phyloP scores from a whole-genome alignment of 805 yeast genomes.

The Saccharomycopsis guyanensis region DNA sequence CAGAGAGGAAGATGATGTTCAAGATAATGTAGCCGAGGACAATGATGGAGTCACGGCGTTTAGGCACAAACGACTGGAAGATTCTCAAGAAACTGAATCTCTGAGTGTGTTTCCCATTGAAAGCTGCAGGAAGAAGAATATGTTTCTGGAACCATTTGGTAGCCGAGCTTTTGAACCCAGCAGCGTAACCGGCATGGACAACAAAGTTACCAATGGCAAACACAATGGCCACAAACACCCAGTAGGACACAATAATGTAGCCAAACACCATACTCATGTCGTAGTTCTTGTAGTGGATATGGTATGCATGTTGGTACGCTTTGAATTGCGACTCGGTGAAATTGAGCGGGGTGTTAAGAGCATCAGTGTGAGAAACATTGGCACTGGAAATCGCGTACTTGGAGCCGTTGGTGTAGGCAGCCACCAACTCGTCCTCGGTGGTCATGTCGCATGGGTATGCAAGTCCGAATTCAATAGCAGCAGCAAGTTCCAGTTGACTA shows the following conservation, averaged over 20 bases:
- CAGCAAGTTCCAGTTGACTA: not conserved
- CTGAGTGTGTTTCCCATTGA: constrained; percentile 5
- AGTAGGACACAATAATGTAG: constrained; percentile 9
- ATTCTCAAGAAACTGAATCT: not conserved
- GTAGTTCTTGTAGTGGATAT: not conserved
- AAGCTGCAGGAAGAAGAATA: not conserved
- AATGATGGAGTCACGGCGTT: constrained; percentile 7
- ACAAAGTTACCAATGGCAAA: constrained; percentile 1
- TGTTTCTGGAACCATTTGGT: constrained; percentile 18
- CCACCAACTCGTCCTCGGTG: not conserved
- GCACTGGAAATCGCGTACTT: not conserved
- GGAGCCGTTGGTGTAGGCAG: not conserved
- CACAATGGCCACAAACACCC: constrained; percentile 8
- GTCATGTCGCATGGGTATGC: not conserved
- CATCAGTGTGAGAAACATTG: not conserved
- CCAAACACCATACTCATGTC: constrained; percentile 10
- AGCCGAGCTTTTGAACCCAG: not conserved
- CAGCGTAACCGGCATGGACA: constrained; percentile 4
- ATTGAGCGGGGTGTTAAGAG: not conserved
- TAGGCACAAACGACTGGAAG: constrained; percentile 2
- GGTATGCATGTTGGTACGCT: not conserved
- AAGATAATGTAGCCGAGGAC: constrained; percentile 2
- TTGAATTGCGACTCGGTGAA: not conserved
- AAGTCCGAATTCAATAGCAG: not conserved
- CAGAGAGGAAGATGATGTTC: constrained; percentile 1